Conservation (phyloP, 2,329 filamentous ascomycete species). For the Berkeleyomyces basicola region DNA sequence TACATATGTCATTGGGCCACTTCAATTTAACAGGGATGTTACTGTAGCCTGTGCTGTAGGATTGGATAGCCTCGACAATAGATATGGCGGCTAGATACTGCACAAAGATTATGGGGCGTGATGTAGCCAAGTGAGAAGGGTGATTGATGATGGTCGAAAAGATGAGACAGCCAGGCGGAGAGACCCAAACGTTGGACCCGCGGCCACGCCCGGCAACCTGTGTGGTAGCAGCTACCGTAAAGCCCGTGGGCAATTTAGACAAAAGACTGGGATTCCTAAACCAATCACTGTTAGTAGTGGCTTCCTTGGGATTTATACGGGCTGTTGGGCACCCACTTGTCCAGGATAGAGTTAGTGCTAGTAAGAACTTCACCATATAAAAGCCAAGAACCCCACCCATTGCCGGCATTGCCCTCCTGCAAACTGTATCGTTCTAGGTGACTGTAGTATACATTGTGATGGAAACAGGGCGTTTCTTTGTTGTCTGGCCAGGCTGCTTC, state of each 20-base stretch:
- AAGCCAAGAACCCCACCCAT: constrained; percentile 58
- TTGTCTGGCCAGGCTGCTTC: constrained; percentile 47
- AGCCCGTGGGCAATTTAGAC: constrained; percentile 62
- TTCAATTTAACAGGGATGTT: constrained; percentile 72
- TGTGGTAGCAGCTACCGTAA: constrained; percentile 71
- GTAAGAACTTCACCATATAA: constrained; percentile 87
- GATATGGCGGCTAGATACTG: constrained; percentile 87
- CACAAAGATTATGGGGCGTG: constrained; percentile 74
- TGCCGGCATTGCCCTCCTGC: constrained; percentile 33
- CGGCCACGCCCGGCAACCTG: constrained; percentile 80
- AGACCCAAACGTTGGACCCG: constrained; percentile 88
- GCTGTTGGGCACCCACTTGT: constrained; percentile 42
- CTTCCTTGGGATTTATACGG: not conserved
- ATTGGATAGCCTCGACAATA: constrained; percentile 65
- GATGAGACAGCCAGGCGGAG: constrained; percentile 69
- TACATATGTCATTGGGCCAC: constrained; percentile 93
- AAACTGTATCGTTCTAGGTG: constrained; percentile 51
- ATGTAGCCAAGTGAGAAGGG: constrained; percentile 50
- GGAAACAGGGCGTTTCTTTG: constrained; percentile 70
- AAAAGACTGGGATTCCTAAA: constrained; percentile 60
- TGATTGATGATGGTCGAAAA: constrained; percentile 84
- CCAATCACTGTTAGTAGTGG: not conserved
- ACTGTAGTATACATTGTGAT: constrained; percentile 62
- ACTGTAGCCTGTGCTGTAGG: constrained; percentile 61
- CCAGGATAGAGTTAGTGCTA: constrained; percentile 82